Evolutionary conservation across 2,329 filamentous ascomycete species (phyloP).

Genomic region (Leptographium galeiforme): DNA sequence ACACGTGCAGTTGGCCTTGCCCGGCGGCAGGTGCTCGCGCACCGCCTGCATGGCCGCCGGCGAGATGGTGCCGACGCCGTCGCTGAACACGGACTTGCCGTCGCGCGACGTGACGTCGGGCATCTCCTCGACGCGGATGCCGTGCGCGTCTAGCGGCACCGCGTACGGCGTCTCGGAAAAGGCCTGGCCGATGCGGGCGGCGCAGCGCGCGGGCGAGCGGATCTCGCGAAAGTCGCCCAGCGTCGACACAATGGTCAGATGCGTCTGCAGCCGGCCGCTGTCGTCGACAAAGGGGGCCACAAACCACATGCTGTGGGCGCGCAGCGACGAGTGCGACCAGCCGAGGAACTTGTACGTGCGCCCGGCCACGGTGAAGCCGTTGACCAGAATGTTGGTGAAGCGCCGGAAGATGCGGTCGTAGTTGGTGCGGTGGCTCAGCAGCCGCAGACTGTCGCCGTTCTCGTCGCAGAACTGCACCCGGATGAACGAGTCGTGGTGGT

Average conservation of each 20-base stretch:
- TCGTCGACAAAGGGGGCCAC: slow-evolving; percentile 31
- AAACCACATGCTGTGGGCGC: slow-evolving; percentile 58
- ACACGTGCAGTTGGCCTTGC: slow-evolving; percentile 41
- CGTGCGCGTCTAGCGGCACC: slow-evolving; percentile 30
- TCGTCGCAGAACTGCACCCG: slow-evolving; percentile 66
- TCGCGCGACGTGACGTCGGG: slow-evolving; percentile 36
- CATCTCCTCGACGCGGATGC: slow-evolving; percentile 23
- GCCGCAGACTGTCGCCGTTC: slow-evolving; percentile 48
- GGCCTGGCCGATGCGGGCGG: slow-evolving; percentile 49
- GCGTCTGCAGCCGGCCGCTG: slow-evolving; percentile 19
- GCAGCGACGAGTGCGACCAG: slow-evolving; percentile 67
- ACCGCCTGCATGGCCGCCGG: slow-evolving; percentile 42
- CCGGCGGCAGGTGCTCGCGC: slow-evolving; percentile 37
- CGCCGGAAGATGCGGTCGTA: slow-evolving; percentile 42
- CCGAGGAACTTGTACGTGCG: slow-evolving; percentile 54
- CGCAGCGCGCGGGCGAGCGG: slow-evolving; percentile 38
- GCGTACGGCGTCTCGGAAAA: slow-evolving; percentile 64
- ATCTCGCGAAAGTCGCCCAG: slow-evolving; percentile 40
- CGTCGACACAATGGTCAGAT: slow-evolving; percentile 28
- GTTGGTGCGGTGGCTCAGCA: slow-evolving; percentile 31
- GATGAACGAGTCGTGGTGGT: slow-evolving; percentile 49
- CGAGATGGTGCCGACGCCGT: slow-evolving; percentile 68
- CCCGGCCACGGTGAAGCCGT: slow-evolving; percentile 51
- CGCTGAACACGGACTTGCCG: slow-evolving; percentile 53
- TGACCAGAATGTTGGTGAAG: slow-evolving; percentile 45